A percentile compares a stretch with the other conserved stretches of the same genome.
Conservation (phyloP, 371 early-diverging fungal genomes). For the Globomyces sp. region DNA sequence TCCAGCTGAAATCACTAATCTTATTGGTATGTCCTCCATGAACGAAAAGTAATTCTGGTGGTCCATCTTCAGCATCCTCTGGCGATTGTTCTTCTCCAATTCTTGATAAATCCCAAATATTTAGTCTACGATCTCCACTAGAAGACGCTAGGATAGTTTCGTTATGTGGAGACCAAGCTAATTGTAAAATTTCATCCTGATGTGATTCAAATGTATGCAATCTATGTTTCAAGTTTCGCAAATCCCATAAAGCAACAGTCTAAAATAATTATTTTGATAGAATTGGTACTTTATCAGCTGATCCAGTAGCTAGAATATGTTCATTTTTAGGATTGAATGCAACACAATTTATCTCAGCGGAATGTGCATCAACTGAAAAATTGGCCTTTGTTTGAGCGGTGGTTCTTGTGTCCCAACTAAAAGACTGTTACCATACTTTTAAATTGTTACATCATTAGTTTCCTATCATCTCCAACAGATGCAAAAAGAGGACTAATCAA, state of each 20-base stretch:
- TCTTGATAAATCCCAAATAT: constrained; percentile 94
- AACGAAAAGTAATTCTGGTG: constrained; percentile 97
- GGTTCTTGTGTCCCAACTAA: constrained; percentile 74
- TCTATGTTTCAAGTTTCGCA: constrained; percentile 78
- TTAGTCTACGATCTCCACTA: constrained; percentile 87
- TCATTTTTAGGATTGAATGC: constrained; percentile 89
- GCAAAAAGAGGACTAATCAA: constrained; percentile 80
- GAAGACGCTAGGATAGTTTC: constrained; percentile 91
- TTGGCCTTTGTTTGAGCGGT: constrained; percentile 54
- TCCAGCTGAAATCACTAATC: constrained; percentile 97
- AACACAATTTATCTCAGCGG: constrained; percentile 88
- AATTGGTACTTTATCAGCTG: constrained; percentile 73
- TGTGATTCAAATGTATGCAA: constrained; percentile 89
- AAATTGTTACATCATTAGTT: constrained; percentile 73
- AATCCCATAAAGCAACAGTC: constrained; percentile 95
- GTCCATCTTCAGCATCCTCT: constrained; percentile 97
- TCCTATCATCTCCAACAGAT: constrained; percentile 95
- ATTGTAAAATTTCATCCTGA: constrained; percentile 87
- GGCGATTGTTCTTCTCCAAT: constrained; percentile 94
- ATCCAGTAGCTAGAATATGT: constrained; percentile 91
- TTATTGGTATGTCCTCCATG: constrained; percentile 98
- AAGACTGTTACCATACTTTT: neutral
- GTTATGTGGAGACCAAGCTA: constrained; percentile 94
- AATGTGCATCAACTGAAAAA: constrained; percentile 80
- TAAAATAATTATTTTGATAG: constrained; percentile 19